A percentile compares a stretch with the other conserved stretches of the same genome.
phyloP scores from a whole-genome alignment of 345 rosid species.

The Mallotus nudiflorus region DNA sequence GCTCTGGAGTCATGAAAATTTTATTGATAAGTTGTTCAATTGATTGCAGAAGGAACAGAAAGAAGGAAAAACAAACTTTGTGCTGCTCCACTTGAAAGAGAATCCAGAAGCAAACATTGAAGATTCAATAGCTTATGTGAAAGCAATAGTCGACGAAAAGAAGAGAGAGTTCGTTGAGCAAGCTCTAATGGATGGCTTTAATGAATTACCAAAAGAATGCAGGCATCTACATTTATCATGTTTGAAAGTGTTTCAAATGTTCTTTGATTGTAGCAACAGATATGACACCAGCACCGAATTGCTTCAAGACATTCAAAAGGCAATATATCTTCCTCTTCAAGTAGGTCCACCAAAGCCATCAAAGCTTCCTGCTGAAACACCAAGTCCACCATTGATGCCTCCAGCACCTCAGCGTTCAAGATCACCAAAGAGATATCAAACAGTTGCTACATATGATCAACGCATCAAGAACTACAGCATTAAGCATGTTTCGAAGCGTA shows the following conservation, averaged over 20 bases:
- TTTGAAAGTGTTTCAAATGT: slow-evolving; percentile 47
- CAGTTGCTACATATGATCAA: not conserved
- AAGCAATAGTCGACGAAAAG: slow-evolving; percentile 29
- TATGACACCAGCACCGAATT: slow-evolving; percentile 40
- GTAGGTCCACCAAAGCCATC: slow-evolving; percentile 12
- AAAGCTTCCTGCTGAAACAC: not conserved
- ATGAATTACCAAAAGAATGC: slow-evolving; percentile 37
- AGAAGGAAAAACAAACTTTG: slow-evolving; percentile 52
- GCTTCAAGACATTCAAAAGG: slow-evolving; percentile 52
- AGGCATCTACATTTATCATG: slow-evolving; percentile 46
- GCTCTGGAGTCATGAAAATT: too few species aligned
- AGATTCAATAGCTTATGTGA: slow-evolving; percentile 39
- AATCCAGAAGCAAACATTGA: slow-evolving; percentile 35
- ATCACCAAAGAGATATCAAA: slow-evolving; percentile 10
- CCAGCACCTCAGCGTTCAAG: not conserved
- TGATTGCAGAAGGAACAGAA: slow-evolving; percentile 44
- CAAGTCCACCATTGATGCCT: not conserved
- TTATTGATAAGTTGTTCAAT: not conserved
- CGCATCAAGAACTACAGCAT: not conserved
- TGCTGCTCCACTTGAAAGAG: slow-evolving; percentile 39
- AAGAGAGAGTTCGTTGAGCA: slow-evolving; percentile 43
- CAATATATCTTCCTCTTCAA: slow-evolving; percentile 43
- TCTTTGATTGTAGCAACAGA: slow-evolving; percentile 46
- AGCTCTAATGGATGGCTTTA: slow-evolving; percentile 36
- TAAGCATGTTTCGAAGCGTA: not conserved